Base-by-base conservation (phyloP, 176 grass and related monocot genomes). In the Aegilops tauschii region DNA sequence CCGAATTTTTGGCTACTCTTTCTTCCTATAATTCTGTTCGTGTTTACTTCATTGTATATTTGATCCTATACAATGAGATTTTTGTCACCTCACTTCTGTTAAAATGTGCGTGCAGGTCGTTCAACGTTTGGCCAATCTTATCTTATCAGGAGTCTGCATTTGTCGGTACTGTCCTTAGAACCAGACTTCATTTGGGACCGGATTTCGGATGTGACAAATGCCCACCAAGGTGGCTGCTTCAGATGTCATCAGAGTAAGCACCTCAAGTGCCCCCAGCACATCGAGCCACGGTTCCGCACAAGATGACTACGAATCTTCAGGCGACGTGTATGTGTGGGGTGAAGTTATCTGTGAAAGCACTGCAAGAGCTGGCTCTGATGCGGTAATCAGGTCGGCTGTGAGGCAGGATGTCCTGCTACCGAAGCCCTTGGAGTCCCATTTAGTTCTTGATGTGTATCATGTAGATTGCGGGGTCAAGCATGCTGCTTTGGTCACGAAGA, bases 211-310 rank as follows among this genome's bases (percentile, higher is more conserved):
- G 94, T 87, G 80, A 96, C 69, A 92, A 90, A 70, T 99, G 97
- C 86, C 91, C 75, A 79, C 83, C 34, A 99, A 99, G 87, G 92
- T 79, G 75, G 73, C 77, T 37, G 90, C 94, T 73, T 94, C 90
- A 73, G 97, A 99, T 40, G 89, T 90, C 89, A 93, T 96, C 65
- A 94, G 97, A 87, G 92, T 99, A 56, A 99, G 97, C 87, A 91
- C 92, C 17, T 99, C 97, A 79, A 99, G 97, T 64, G 92, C 94
- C 21, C 97, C 94, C 23, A 99, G 97, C 73, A 96, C 97, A 73
- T 99, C 97, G 5, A 99, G 97, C 68, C 97, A 99, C 82, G 93
- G 96, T 65, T 98, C 96, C 71, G 90, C 90, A 30, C 96, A 98
- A 62, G 97, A 99, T 82, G 97, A 99, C 66, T 99, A 77, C 71